These are phyloP conservation scores for Ophiostoma populinum DNA, from an alignment of 2,329 filamentous ascomycete species.

Conservation along the genomic window DNA sequence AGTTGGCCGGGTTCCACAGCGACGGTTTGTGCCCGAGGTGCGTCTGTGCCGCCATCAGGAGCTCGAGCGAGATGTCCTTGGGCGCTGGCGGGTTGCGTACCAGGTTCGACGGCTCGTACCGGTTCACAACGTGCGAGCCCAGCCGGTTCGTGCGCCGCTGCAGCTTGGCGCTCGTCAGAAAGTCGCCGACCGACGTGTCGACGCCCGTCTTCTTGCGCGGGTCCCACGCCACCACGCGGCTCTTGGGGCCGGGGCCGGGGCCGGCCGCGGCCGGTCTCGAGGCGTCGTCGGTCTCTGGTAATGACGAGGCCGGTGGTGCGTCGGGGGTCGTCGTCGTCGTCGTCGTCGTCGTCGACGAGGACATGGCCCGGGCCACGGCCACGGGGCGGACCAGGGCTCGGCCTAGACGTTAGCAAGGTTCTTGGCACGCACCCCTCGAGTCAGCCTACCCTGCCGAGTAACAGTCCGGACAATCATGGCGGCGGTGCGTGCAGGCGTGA, in stretches of 20 bases:
- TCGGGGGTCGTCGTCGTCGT: slow-evolving; percentile 6
- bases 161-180: slow-evolving; percentile 22
- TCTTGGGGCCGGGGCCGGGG: background rate
- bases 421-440: too few relatives aligned
- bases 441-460: slow-evolving; percentile 37
- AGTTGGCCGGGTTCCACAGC: slow-evolving; percentile 88
- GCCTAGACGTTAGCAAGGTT: slow-evolving; percentile 18
- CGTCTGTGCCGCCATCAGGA: slow-evolving; percentile 71
- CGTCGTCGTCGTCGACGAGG: slow-evolving; percentile 11
- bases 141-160: slow-evolving; percentile 28
- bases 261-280: background rate
- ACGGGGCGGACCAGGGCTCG: slow-evolving; percentile 20
- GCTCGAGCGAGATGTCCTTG: slow-evolving; percentile 72
- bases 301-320: background rate
- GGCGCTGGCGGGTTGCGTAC: slow-evolving; percentile 57
- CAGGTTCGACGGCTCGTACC: slow-evolving; percentile 50
- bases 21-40: slow-evolving; percentile 85
- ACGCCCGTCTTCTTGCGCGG: slow-evolving; percentile 2
- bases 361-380: slow-evolving; percentile 13
- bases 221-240: background rate
- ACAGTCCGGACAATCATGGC: slow-evolving; percentile 40
- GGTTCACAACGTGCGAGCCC: slow-evolving; percentile 30
- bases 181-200: slow-evolving; percentile 19
- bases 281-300: background rate
- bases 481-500: slow-evolving; percentile 12